Percentiles rank a stretch among this genome's conserved stretches.
Evolutionary conservation across 192 early-diverging fungal species (phyloP).

Genomic region (Coemansia sp.): DNA sequence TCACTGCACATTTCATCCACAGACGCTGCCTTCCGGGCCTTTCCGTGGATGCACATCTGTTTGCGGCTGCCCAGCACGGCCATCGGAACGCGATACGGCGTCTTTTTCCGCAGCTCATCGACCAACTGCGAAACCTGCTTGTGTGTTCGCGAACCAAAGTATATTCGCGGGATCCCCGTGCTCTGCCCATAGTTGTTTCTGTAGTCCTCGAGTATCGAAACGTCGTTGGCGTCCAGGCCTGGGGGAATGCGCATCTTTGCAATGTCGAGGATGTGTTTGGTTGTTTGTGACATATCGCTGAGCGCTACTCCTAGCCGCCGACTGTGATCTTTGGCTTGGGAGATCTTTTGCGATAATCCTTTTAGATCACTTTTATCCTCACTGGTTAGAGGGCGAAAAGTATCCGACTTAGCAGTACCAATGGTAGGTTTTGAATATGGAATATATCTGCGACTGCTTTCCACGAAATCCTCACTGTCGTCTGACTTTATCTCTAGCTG

Average conservation of each 20-base stretch:
- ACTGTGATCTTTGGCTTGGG: neutral
- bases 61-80: slow-evolving; percentile 56
- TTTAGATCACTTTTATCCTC: neutral
- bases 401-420: neutral
- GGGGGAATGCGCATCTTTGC: slow-evolving; percentile 9
- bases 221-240: slow-evolving; percentile 20
- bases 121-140: slow-evolving; percentile 62
- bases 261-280: neutral
- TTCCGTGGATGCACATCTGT: slow-evolving; percentile 55
- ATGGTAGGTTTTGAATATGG: neutral
- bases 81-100: slow-evolving; percentile 57
- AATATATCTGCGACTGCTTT: neutral
- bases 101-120: slow-evolving; percentile 57
- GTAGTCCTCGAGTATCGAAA: slow-evolving; percentile 16
- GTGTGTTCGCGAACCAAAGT: slow-evolving; percentile 61
- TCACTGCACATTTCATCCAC: slow-evolving; percentile 40
- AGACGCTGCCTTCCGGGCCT: slow-evolving; percentile 25
- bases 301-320: neutral
- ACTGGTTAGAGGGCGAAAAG: no score
- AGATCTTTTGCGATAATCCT: neutral
- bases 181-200: neutral
- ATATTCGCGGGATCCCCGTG: slow-evolving; percentile 36
- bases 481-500: neutral
- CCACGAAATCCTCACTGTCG: neutral
- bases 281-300: neutral